These are phyloP conservation scores for Mycena olivaceomarginata DNA, from an alignment of 768 basidiomycete genomes.

Conservation along the genomic window DNA sequence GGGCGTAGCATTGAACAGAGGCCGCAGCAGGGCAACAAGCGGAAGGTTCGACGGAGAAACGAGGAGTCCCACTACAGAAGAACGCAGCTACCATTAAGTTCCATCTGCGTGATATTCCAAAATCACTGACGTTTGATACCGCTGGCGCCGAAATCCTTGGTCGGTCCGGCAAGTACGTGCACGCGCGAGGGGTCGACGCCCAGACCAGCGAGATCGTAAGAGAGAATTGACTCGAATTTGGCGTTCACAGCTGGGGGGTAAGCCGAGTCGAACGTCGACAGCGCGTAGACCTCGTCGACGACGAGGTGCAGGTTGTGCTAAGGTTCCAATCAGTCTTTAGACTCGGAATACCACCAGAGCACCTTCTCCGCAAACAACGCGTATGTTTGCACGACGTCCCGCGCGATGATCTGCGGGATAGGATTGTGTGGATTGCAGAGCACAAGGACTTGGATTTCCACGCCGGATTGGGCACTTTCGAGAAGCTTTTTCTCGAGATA, in stretches of 20 bases:
- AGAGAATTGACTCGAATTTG: slow-evolving; percentile 48
- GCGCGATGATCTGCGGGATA: slow-evolving; percentile 46
- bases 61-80: slow-evolving; percentile 45
- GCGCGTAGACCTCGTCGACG: slow-evolving; percentile 55
- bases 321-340: slow-evolving; percentile 27
- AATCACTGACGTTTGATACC: slow-evolving; percentile 45
- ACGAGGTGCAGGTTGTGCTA: slow-evolving; percentile 52
- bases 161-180: slow-evolving; percentile 53
- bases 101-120: background rate
- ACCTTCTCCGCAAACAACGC: slow-evolving; percentile 43
- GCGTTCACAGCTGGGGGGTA: slow-evolving; percentile 38
- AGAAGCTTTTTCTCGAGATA: slow-evolving; percentile 46
- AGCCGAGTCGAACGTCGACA: slow-evolving; percentile 49
- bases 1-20: slow-evolving; percentile 45
- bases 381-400: slow-evolving; percentile 47
- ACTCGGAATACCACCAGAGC: background rate
- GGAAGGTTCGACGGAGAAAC: slow-evolving; percentile 39
- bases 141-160: slow-evolving; percentile 54
- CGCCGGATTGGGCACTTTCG: slow-evolving; percentile 39
- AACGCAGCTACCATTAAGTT: background rate
- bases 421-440: slow-evolving; percentile 57
- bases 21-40: slow-evolving; percentile 44
- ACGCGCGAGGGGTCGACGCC: slow-evolving; percentile 48
- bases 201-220: slow-evolving; percentile 43
- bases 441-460: slow-evolving; percentile 48